Evolutionary conservation across 345 rosid genomes (phyloP), one percentile per base, ranked within the genome.

Genomic region (Tarenaya hassleriana): DNA sequence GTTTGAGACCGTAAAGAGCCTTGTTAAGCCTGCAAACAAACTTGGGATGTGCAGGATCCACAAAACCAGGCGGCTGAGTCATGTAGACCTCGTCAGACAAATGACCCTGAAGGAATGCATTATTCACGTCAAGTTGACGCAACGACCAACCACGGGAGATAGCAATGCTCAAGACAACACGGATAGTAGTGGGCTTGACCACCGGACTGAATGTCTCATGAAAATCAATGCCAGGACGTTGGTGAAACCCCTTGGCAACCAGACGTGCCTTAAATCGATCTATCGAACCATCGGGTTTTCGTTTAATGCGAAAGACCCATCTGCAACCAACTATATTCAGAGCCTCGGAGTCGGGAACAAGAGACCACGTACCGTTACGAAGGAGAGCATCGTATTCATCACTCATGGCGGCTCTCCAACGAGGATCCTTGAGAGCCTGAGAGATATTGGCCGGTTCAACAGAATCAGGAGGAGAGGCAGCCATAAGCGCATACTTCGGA

Each of bases 161-260:
- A 2, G 34, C 34, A 1, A 60, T 0, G 1, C 41, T 12, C 1
- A 60, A 49, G 10, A 50, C 50, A 0, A 40, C 0, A 0, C 49
- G 48, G 8, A 60, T 60, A 2, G 56, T 60, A 0, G 14, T 20
- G 1, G 57, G 41, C 7, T 60, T 60, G 8, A 60, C 41, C 1
- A 39, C 32, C 0, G 20, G 56, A 11, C 17, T 60, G 10, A 49
- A 50, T 1, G 56, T 60, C 1, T 48, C 48, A 1, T 1, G 0
- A 11, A n/a, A 59, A 14, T 59, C 56, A 8, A 59, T 7, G 0
- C 40, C 10, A 0, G 20, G 56, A 1, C 27, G 0, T 20, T 58
- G 34, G 9, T 46, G 34, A 9, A 40, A 58, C 0, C 46, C 53
- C 4, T 34, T 58, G 6, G 55, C 38, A 5, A 58, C 38, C 0